phyloP scores from a whole-genome alignment of 257 asterid genomes.

The Solanum paucissectum region DNA sequence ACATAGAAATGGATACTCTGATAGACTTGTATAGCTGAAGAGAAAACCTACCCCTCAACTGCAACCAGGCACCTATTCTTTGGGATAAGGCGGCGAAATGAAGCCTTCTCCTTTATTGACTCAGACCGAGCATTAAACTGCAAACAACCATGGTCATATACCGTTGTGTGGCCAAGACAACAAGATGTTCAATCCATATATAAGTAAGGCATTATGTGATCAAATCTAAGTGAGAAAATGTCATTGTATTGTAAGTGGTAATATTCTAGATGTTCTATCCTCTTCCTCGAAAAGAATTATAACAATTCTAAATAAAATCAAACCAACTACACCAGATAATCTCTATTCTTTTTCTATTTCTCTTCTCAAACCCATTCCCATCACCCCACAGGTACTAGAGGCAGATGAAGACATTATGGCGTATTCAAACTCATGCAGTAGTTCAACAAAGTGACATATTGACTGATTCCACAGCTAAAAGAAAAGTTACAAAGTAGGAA shows the following conservation, averaged over 20 bases:
- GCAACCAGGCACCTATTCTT: constrained; percentile 76
- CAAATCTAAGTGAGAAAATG: not conserved
- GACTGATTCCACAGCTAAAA: not conserved
- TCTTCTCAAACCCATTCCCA: not conserved
- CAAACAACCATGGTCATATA: not conserved
- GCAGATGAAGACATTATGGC: not conserved
- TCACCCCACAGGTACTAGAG: not conserved
- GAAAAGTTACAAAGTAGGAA: not conserved
- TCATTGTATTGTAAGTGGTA: not conserved
- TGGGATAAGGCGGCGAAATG: constrained; percentile 81
- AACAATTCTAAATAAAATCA: not conserved
- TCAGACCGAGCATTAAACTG: constrained; percentile 94
- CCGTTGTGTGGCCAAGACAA: constrained; percentile 4
- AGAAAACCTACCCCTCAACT: constrained; percentile 63
- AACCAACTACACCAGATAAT: not conserved
- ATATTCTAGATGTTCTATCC: not conserved
- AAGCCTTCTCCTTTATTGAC: constrained; percentile 72
- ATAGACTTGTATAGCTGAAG: not conserved
- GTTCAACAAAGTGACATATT: not conserved
- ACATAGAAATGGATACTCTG: not conserved
- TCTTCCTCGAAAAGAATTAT: not conserved
- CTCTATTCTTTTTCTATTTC: not conserved
- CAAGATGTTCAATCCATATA: not conserved
- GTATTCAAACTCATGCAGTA: not conserved
- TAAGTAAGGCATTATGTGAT: not conserved